Percentiles rank a stretch among this genome's conserved stretches.
These are phyloP conservation scores for Zygoascus flipseniorum DNA, from an alignment of 805 yeast genomes.

Conservation along the genomic window DNA sequence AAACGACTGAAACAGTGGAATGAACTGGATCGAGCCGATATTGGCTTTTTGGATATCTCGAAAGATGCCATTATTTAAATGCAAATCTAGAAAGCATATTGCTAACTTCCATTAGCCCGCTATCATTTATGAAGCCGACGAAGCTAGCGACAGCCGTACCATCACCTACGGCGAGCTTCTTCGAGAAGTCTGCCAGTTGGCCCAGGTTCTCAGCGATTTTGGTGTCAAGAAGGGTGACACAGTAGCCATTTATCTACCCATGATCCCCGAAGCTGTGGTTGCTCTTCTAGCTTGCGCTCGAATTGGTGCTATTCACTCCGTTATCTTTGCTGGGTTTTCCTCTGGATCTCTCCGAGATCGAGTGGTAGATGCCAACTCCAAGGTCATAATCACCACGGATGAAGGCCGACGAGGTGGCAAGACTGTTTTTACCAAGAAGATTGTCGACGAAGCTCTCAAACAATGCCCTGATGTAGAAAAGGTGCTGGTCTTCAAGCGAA, in stretches of 20 bases:
- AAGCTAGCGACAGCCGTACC: conserved; percentile 59
- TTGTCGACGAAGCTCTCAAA: conserved; percentile 88
- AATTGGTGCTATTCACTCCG: conserved; percentile 93
- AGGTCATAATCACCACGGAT: conserved; percentile 86
- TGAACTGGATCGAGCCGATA: too few relatives aligned
- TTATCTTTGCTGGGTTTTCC: conserved; percentile 93
- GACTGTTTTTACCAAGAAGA: conserved; percentile 81
- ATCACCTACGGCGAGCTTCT: conserved; percentile 83
- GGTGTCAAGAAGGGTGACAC: conserved; percentile 94
- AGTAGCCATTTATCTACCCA: conserved; percentile 92
- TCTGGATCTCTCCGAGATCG: conserved; percentile 90
- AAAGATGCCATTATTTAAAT: too few relatives aligned
- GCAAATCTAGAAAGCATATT: neutral
- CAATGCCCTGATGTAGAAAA: conserved; percentile 63
- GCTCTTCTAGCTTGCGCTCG: conserved; percentile 92
- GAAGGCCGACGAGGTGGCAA: conserved; percentile 96
- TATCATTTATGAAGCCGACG: conserved; percentile 87
- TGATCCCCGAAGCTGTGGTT: conserved; percentile 94
- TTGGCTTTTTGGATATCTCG: too few relatives aligned
- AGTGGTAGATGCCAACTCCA: conserved; percentile 77
- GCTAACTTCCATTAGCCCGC: conserved; percentile 21
- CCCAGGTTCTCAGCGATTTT: conserved; percentile 71
- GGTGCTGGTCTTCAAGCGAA: conserved; percentile 82
- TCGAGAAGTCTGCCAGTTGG: conserved; percentile 75
- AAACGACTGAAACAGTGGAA: too few relatives aligned